Base-by-base conservation (phyloP, 495 filamentous ascomycete genomes). In the Cryomyces antarcticus region DNA sequence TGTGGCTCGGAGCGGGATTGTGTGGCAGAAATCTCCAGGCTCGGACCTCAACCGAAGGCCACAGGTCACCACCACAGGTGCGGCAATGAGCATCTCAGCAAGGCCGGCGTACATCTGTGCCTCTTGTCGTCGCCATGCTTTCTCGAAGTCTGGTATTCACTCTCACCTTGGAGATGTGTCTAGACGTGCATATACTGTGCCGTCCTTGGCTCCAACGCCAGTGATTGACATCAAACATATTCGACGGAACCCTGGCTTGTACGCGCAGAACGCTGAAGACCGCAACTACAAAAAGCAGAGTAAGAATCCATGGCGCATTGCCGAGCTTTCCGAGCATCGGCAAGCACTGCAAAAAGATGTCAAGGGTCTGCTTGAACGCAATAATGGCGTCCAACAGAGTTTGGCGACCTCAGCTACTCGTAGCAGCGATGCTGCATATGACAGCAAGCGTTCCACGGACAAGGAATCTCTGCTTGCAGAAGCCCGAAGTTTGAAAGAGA, bases 171-270 rank as follows among this genome's bases (percentile, higher is more conserved):
- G 12, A 46, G 46, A 43, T 13, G 33, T 44, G 6, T 38, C 35
- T 7, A 37, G 38, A 44, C 51, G 48, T 33, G 62, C 53, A 40
- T 48, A 51, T 54, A 57, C 59, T 42, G 51, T 30, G 65, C 75
- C 80, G 0, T 67, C 82, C 9, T 80, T 73, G 37, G 88, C 85
- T 10, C 88, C 87, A 5, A 93, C 85, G 52, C 70, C 80, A 6
- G 66, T 63, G 13, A 69, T 86, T 40, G 77, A 95, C 59, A 66
- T 93, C 57, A 93, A 82, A 57, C 77, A 87, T 60, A 93, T 97
- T 59, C 83, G 85, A 41, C 69, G 80, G 43, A 80, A 88, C 58
- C 70, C 74, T 35, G 71, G 76, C 28, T 67, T 89, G 37, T 80
- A 95, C 66, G 63, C 73, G 46, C 65, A 79, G 45, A 97, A 92